Evolutionary conservation across 1,284 basidiomycete genomes (phyloP), one percentile per base, ranked within the genome.

Genomic region (Ceratobasidium sp.): DNA sequence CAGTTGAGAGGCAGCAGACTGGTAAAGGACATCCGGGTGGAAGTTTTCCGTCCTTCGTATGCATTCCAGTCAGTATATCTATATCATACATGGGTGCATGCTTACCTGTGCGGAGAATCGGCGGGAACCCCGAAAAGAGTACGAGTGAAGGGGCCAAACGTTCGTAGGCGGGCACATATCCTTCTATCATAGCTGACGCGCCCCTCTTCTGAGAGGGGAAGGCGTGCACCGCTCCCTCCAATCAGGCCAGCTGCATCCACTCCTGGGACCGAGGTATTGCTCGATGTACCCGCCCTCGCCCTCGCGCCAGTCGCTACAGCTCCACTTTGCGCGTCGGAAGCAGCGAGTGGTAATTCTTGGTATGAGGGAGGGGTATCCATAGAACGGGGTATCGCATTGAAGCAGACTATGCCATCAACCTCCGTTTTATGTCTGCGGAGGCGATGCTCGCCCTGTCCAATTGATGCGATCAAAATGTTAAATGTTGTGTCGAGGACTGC

Each of bases 1-100:
- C 6, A 65, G 42, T 31, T 65, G 60, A 32, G 31, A 38, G 35
- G 35, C 35, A 13, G 60, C 60, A 27, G 60, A 25, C 22, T 65
- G 60, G 25, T 65, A 65, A 38, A 65, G 49, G 15, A 40, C 29
- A 32, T 38, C 34, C 1, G 60, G 47, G 49, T 45, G 38, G 35
- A 65, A 65, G 10, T 32, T 40, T 31, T 65, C 45, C 3, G 35
- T 40, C 15, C 47, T 65, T 13, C 2, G 49, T 4, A 52, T 6
- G n/a, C 0, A 20, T 65, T 47, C 7, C 22, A 47, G 7, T 15
- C 45, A 20, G 7, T 6, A 47, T 12, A 12, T 22, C 7, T 47
- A 47, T 47, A 47, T 22, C 22, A 20, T 12, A 47, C 13, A 8
- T n/a, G n/a, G n/a, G n/a, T n/a, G n/a, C n/a, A 32, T 17, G 12